These are phyloP conservation scores for Tulasnella calospora DNA, from an alignment of 768 basidiomycete genomes.

Conservation along the genomic window DNA sequence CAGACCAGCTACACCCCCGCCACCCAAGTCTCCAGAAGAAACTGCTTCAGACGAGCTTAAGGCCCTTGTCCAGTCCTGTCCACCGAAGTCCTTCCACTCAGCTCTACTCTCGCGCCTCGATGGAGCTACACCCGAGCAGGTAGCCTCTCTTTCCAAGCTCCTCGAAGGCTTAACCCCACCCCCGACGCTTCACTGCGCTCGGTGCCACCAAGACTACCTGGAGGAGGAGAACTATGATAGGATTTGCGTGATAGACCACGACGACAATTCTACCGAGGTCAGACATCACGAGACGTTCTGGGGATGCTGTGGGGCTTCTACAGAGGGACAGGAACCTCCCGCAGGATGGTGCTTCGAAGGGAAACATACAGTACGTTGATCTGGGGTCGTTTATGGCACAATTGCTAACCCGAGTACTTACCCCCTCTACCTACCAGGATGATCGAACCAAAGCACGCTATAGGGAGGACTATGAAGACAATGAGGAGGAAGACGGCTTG, in stretches of 20 bases:
- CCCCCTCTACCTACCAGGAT: neutral
- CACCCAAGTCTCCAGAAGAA: conserved; percentile 14
- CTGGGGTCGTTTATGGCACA: neutral
- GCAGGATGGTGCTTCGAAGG: conserved; percentile 25
- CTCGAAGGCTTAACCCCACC: conserved; percentile 18
- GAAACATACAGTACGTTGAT: conserved; percentile 20
- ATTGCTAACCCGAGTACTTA: neutral
- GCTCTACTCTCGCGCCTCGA: conserved; percentile 10
- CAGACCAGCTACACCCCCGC: neutral
- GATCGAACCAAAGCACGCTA: conserved; percentile 23
- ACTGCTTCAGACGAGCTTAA: neutral
- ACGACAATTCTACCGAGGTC: conserved; percentile 22
- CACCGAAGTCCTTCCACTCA: conserved; percentile 15
- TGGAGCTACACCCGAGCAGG: conserved; percentile 18
- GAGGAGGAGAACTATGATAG: conserved; percentile 24
- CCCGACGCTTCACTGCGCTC: conserved; percentile 19
- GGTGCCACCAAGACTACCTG: conserved; percentile 21
- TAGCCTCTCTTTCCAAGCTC: neutral
- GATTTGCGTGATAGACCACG: conserved; percentile 23
- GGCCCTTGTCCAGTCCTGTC: conserved; percentile 5
- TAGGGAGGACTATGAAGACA: conserved; percentile 19
- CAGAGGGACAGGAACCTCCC: conserved; percentile 14
- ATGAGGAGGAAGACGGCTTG: conserved; percentile 20
- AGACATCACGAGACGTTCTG: neutral
- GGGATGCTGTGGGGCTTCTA: conserved; percentile 23